Base-by-base conservation (phyloP, 805 yeast genomes). In the Yarrowia porcina region DNA sequence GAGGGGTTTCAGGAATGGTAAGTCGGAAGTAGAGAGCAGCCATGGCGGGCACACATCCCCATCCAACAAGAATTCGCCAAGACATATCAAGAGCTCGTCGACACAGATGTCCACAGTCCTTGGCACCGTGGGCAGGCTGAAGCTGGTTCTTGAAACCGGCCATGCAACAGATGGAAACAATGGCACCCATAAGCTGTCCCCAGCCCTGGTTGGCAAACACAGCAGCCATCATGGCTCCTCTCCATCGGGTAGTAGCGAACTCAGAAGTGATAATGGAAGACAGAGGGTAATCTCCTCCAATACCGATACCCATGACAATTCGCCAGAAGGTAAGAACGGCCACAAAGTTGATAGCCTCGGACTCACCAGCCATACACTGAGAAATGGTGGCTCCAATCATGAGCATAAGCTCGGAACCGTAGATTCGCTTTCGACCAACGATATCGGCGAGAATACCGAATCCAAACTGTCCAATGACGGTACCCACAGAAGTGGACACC, bases 151-250 rank as follows among this genome's bases (percentile, higher is more conserved):
- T 89, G 82, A 87, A 91, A 69, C 84, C 96, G 63, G 87, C 88
- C 68, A 89, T 87, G 72, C 84, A 80, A 64, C 88, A 72, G 65
- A 90, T 77, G 64, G 96, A 90, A 69, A 90, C 89, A 67, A 90
- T 79, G 83, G 96, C 96, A 65, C 90, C 96, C 17, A 85, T 72
- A 65, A 91, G 82, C 80, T 92, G 97, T 75, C 97, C 97, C 85
- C 94, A 84, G 77, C 97, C 97, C 79, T 91, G 97, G 80, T 90
- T 91, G 64, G 97, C 93, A 76, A 91, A 91, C 63, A 90, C 97
- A 25, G 97, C 96, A 73, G 89, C 91, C 96, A 90, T 90, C 70
- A 90, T 89, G 67, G 97, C 96, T 82, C 97, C 97, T 85, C 97
- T 88, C 96, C 96, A 90, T 76, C 88, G 90, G 68, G 97, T 90